Base-by-base conservation (phyloP, 148 eudicot species). In the Cornus kousa region DNA sequence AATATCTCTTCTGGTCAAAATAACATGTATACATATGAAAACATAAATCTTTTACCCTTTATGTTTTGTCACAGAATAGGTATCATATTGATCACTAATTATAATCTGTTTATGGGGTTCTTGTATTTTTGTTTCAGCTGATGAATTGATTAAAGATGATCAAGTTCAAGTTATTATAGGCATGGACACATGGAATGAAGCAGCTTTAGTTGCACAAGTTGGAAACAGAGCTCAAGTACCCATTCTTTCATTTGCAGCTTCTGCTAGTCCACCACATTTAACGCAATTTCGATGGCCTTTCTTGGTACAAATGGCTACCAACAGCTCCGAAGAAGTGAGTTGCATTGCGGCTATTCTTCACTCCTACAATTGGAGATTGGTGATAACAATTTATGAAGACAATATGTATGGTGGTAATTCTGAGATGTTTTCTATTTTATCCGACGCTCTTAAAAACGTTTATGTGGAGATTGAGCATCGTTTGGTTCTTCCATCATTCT, bases 331-430 rank as follows among this genome's bases (percentile, higher is more conserved):
- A 3, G 82, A 89, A 77, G 76, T 82, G 23, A 78, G 50, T 3
- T 84, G 87, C 81, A 83, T 83, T 13, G 74, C 83, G 46, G 75
- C 85, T 19, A 75, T 89, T 33, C 67, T 87, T 14, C 59, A 43
- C 5, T 82, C 72, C n/a, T 86, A 75, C 83, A 70, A 80, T 43
- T 89, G 92, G 92, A 69, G 62, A 67, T 81, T 73, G 28, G 87
- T 89, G n/a, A 77, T 89, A 10, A 84, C 53, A 13, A 83, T 89
- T 1, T 87, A 86, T 39, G 92, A 89, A 66, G 84, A 80, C 28
- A 80, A 85, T 24, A 64, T 23, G 12, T 83, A 80, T 75, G 79
- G 78, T 71, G 80, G 85, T 7, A 88, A 66, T 79, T 82, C 88
- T 2, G 78, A 76, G 3, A 43, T 71, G 75, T 20, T 84, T 31